A percentile compares a stretch with the other conserved stretches of the same genome.
Evolutionary conservation across 2,329 filamentous ascomycete species (phyloP).

Genomic region (Microdochium trichocladiopsis): DNA sequence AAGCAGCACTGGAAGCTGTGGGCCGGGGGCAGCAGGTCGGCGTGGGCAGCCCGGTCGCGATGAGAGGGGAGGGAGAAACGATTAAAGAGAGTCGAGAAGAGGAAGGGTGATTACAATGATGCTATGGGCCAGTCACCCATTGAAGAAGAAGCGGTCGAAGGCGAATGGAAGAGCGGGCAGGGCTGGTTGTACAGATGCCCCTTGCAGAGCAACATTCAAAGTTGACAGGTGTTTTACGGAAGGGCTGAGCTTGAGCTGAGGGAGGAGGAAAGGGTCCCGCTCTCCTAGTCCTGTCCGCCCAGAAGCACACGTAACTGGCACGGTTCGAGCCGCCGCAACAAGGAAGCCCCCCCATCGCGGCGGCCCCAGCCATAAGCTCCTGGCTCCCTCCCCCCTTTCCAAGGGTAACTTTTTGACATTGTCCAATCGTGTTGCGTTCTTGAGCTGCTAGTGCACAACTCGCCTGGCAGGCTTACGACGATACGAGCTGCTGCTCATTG

Average conservation of each 20-base stretch:
- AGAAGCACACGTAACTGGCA: too few species aligned
- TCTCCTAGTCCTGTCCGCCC: not conserved
- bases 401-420: not conserved
- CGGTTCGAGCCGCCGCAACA: not conserved
- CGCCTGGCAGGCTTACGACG: not conserved
- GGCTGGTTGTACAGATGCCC: not conserved
- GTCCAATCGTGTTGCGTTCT: not conserved
- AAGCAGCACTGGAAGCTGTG: not conserved
- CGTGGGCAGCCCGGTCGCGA: conserved; percentile 4
- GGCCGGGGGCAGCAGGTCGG: conserved; percentile 1
- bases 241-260: not conserved
- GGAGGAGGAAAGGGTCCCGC: not conserved
- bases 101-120: conserved; percentile 31
- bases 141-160: conserved; percentile 8
- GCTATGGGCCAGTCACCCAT: conserved; percentile 9
- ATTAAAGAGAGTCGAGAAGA: conserved; percentile 35
- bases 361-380: too few species aligned
- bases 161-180: not conserved
- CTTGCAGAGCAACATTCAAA: not conserved
- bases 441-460: not conserved
- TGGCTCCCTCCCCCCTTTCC: not conserved
- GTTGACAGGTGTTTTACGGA: conserved; percentile 1
- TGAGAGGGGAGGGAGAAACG: conserved; percentile 2
- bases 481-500: too few species aligned
- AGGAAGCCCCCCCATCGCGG: not conserved